Conservation (phyloP, 2,329 filamentous ascomycete species). For the Dendrostoma leiphaemia region DNA sequence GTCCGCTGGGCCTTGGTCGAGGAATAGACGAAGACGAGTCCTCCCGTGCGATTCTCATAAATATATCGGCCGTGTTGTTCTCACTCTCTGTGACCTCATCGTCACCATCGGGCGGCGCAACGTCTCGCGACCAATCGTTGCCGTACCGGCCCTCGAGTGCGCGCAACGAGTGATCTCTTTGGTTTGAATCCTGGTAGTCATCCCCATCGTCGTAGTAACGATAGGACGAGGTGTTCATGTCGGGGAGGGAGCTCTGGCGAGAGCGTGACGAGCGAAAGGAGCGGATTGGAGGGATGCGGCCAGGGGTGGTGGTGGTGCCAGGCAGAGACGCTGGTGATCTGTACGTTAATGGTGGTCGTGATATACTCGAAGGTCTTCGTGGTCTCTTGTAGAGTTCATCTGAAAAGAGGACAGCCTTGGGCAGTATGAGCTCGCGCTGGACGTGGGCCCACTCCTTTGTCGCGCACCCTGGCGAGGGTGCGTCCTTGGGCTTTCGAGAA, state of each 20-base stretch:
- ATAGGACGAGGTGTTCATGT: constrained; percentile 47
- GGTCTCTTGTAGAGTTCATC: constrained; percentile 17
- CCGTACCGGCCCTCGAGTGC: constrained; percentile 47
- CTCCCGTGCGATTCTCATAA: constrained; percentile 57
- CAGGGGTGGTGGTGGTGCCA: constrained; percentile 26
- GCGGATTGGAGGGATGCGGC: constrained; percentile 51
- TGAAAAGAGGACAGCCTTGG: constrained; percentile 30
- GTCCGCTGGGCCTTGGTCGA: constrained; percentile 35
- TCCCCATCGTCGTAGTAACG: constrained; percentile 45
- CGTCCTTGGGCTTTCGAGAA: constrained; percentile 26
- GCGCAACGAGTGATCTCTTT: constrained; percentile 49
- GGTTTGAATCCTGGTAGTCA: constrained; percentile 37
- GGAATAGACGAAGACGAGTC: constrained; percentile 33
- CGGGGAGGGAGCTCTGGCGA: constrained; percentile 51
- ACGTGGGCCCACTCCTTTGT: constrained; percentile 37
- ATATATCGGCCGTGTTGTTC: constrained; percentile 54
- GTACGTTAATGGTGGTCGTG: constrained; percentile 52
- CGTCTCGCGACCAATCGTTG: constrained; percentile 33
- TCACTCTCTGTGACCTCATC: constrained; percentile 33
- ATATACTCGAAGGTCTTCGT: constrained; percentile 32
- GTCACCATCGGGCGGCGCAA: constrained; percentile 43
- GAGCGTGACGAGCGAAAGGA: constrained; percentile 56
- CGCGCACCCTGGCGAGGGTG: constrained; percentile 27
- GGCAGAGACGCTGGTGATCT: constrained; percentile 33
- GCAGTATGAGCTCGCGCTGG: constrained; percentile 47